Evolutionary conservation across 495 filamentous ascomycete genomes (phyloP), one percentile per base, ranked within the genome.

Genomic region (Hypoxylon perforatum): DNA sequence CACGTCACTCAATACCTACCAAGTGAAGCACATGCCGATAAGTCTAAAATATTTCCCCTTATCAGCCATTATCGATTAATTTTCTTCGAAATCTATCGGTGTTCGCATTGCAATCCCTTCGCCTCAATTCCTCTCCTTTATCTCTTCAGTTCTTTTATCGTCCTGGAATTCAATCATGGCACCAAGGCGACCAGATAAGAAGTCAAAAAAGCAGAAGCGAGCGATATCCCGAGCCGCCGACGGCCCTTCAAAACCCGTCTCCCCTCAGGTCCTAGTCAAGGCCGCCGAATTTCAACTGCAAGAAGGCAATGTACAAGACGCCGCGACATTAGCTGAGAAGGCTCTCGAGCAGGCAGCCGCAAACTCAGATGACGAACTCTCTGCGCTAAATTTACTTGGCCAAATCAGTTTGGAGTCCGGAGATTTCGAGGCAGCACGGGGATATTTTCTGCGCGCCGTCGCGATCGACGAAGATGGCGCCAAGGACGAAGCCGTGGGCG

Each of bases 321-420:
- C 94, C 5, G 83, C 91, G n/a, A 75, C 79, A 30, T 65, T 87
- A 19, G 91, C 90, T 17, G 80, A 87, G 57, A 79, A 84, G 38
- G 90, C 90, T 8, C 83, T 91, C 38, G 75, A 77, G 9, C 77
- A 86, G 5, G 78, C 81, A 1, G 17, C 55, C 19, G 74, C 56
- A 49, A 74, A 28, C 50, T 71, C 42, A 67, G 78, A 63, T 53
- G 76, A 66, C 63, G 75, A 69, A 60, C 85, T 91, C 44, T 87
- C 85, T 23, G 89, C 92, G 1, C 76, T 97, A 41, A 92, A 89
- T 36, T 74, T 96, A 4, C 83, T 97, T 35, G 96, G 89, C 28
- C 91, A 97, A 70, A 93, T 96, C 56, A 81, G 89, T 61, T 84
- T 97, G 44, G 94, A 97, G 69, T 77, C 95, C 4, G 94, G 94